A percentile compares a stretch with the other conserved stretches of the same genome.
phyloP scores from a whole-genome alignment of 1,284 basidiomycete species.

The Butyriboletus appendiculatus region DNA sequence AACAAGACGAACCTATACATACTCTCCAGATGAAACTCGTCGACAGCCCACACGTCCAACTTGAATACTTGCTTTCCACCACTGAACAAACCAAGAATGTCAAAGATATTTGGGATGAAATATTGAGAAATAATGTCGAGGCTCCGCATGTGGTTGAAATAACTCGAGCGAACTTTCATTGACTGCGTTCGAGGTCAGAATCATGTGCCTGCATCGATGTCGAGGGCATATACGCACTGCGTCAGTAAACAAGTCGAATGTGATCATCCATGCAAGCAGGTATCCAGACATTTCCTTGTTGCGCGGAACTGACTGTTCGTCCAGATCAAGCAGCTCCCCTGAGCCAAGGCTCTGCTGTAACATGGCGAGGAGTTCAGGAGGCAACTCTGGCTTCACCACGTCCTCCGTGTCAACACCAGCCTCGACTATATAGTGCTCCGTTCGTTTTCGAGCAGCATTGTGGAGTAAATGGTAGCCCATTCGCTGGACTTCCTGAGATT shows the following conservation, averaged over 20 bases:
- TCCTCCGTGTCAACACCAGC: conserved; percentile 72
- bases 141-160: conserved; percentile 84
- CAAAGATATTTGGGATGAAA: conserved; percentile 80
- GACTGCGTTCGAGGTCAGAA: conserved; percentile 50
- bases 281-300: conserved; percentile 52
- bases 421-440: conserved; percentile 83
- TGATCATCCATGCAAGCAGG: conserved; percentile 89
- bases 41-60: conserved; percentile 80
- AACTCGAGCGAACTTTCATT: conserved; percentile 76
- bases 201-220: background rate
- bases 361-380: conserved; percentile 67
- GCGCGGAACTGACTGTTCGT: conserved; percentile 27
- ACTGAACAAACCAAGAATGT: conserved; percentile 64
- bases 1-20: conserved; percentile 31
- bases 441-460: conserved; percentile 64
- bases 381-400: conserved; percentile 54
- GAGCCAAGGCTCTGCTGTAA: conserved; percentile 49
- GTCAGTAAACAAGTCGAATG: conserved; percentile 85
- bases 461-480: conserved; percentile 71
- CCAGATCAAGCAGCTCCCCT: conserved; percentile 40
- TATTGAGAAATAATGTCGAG: conserved; percentile 60
- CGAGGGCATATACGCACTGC: conserved; percentile 56
- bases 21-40: conserved; percentile 87
- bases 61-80: conserved; percentile 68
- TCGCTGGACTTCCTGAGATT: conserved; percentile 65